phyloP scores from a whole-genome alignment of 441 rosid genomes.

The Euphorbia schlechtendalii region DNA sequence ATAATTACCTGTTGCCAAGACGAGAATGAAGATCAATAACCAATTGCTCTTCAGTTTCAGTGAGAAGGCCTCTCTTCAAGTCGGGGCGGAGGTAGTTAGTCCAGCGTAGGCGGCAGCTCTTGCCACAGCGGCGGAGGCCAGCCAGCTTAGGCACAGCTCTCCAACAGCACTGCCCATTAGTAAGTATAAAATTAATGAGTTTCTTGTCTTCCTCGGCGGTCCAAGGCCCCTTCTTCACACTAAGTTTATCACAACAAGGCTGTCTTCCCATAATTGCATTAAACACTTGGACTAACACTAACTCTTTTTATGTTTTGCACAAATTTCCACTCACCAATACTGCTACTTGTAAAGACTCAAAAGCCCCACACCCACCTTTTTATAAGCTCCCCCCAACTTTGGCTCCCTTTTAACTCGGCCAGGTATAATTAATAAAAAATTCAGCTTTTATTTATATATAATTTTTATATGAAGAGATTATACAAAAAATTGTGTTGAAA shows the following conservation, averaged over 20 bases:
- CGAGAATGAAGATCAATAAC: conserved; percentile 93
- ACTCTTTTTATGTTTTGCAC: not conserved
- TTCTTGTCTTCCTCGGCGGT: conserved; percentile 94
- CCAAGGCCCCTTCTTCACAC: conserved; percentile 98
- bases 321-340: conserved; percentile 20
- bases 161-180: conserved; percentile 97
- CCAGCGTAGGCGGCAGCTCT: conserved; percentile 95
- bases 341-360: conserved; percentile 30
- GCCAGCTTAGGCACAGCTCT: conserved; percentile 94
- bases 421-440: not conserved
- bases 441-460: not conserved
- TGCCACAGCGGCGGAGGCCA: conserved; percentile 88
- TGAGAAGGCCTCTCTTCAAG: conserved; percentile 87
- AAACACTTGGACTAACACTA: not conserved
- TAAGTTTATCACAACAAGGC: conserved; percentile 95
- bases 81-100: conserved; percentile 91
- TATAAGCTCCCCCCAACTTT: conserved; percentile 28
- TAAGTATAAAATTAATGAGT: conserved; percentile 88
- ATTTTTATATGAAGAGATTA: no score
- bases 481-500: no score
- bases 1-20: conserved; percentile 93
- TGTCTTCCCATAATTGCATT: conserved; percentile 64
- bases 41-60: conserved; percentile 74
- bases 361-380: conserved; percentile 48
- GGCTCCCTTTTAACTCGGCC: not conserved